A percentile compares a stretch with the other conserved stretches of the same genome.
These are phyloP conservation scores for Plasmodium billcollinsi DNA, from an alignment of 169 alveolate species.

Conservation along the genomic window DNA sequence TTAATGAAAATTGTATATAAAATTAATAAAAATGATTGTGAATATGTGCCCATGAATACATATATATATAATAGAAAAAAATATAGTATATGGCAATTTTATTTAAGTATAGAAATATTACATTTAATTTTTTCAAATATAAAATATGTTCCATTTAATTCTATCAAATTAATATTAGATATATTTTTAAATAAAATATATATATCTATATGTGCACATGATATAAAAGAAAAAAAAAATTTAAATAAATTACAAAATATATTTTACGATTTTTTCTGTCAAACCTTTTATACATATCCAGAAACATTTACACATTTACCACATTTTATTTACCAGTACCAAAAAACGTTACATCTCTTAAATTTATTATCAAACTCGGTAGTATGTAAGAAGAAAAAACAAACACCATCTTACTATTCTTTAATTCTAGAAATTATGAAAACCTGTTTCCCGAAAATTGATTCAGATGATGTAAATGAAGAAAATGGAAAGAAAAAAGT, in stretches of 20 bases:
- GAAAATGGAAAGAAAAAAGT: slow-evolving; percentile 10
- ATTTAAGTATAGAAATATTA: slow-evolving; percentile 47
- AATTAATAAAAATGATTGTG: not conserved
- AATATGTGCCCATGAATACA: slow-evolving; percentile 30
- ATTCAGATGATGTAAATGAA: slow-evolving; percentile 2
- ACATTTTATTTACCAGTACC: slow-evolving; percentile 42
- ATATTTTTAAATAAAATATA: slow-evolving; percentile 42
- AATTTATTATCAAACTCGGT: slow-evolving; percentile 14
- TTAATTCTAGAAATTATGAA: slow-evolving; percentile 37
- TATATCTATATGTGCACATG: slow-evolving; percentile 29
- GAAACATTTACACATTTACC: slow-evolving; percentile 34
- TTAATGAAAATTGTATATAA: slow-evolving; percentile 22
- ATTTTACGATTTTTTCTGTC: slow-evolving; percentile 48
- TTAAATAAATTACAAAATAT: slow-evolving; percentile 56
- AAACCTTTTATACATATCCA: slow-evolving; percentile 28
- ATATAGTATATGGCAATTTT: slow-evolving; percentile 40
- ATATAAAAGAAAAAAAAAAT: slow-evolving; percentile 6
- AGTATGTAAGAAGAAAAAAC: slow-evolving; percentile 26
- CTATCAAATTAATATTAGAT: slow-evolving; percentile 62
- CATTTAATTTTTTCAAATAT: slow-evolving; percentile 53
- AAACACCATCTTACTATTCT: not conserved
- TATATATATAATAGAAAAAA: slow-evolving; percentile 50
- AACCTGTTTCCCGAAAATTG: slow-evolving; percentile 31
- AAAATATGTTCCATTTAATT: slow-evolving; percentile 66
- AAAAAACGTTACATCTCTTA: slow-evolving; percentile 33